A percentile compares a stretch with the other conserved stretches of the same genome.
phyloP scores from a whole-genome alignment of 768 basidiomycete species.

The Xerocomellus amylosporus region DNA sequence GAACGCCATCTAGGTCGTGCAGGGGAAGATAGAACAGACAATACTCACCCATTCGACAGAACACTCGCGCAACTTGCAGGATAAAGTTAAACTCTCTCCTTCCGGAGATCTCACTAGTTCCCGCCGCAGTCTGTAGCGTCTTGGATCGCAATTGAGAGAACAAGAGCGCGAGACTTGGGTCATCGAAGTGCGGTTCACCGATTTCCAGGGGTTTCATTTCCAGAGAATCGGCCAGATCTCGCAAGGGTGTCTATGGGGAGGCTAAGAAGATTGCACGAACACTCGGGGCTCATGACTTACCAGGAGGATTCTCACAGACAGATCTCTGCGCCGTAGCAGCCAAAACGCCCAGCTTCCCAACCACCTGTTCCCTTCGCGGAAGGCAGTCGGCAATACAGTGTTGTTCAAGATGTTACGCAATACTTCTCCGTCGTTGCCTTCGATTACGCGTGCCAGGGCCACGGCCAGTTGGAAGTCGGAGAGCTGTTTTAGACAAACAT shows the following conservation, averaged over 20 bases:
- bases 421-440: constrained; percentile 79
- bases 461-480: constrained; percentile 89
- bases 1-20: constrained; percentile 2
- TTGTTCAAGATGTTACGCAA: constrained; percentile 66
- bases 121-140: constrained; percentile 90
- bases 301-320: constrained; percentile 86
- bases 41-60: constrained; percentile 86
- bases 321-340: constrained; percentile 81
- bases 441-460: constrained; percentile 79
- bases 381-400: constrained; percentile 80
- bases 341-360: constrained; percentile 96
- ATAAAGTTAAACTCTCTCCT: constrained; percentile 93
- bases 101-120: constrained; percentile 87
- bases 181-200: constrained; percentile 87
- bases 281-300: constrained; percentile 43
- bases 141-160: constrained; percentile 88
- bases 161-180: constrained; percentile 86
- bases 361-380: constrained; percentile 88
- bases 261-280: background rate
- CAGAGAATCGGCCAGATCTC: constrained; percentile 62
- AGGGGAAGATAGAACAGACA: background rate
- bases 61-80: constrained; percentile 88
- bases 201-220: constrained; percentile 59
- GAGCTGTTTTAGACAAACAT: constrained; percentile 84
- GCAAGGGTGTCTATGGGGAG: constrained; percentile 62